These are phyloP conservation scores for Kodamaea jinghongensis DNA, from an alignment of 805 yeast genomes.

Conservation along the genomic window DNA sequence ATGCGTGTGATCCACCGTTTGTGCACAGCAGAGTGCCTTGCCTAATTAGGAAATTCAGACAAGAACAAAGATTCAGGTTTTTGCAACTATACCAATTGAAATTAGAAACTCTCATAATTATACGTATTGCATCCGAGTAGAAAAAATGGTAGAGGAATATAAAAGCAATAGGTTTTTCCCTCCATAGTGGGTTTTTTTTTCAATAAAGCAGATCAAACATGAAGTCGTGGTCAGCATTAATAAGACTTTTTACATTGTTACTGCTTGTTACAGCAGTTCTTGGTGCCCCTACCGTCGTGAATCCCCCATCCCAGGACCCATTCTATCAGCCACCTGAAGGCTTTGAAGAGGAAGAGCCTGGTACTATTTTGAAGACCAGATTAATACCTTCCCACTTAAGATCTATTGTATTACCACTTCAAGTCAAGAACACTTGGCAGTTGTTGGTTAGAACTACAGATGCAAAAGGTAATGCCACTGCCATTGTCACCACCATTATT, in stretches of 20 bases:
- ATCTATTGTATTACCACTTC: constrained; percentile 9
- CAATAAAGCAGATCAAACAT: too few species aligned
- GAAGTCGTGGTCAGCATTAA: too few species aligned
- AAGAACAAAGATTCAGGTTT: too few species aligned
- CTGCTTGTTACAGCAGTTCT: not conserved
- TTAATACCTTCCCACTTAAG: constrained; percentile 11
- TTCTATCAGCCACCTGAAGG: constrained; percentile 16
- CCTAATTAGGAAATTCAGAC: too few species aligned
- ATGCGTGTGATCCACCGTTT: too few species aligned
- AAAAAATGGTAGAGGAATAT: too few species aligned
- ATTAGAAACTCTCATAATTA: too few species aligned
- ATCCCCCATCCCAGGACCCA: constrained; percentile 14
- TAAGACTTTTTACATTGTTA: not conserved
- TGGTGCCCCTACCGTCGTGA: constrained; percentile 3
- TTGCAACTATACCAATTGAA: too few species aligned
- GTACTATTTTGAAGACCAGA: constrained; percentile 14
- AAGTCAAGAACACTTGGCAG: constrained; percentile 14
- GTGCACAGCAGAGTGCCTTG: too few species aligned
- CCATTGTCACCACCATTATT: constrained; percentile 25
- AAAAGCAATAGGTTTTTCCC: too few species aligned
- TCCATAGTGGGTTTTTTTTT: too few species aligned
- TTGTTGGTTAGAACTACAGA: constrained; percentile 16
- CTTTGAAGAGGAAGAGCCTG: constrained; percentile 12
- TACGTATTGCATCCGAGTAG: too few species aligned
- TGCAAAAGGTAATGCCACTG: constrained; percentile 24